Conservation (phyloP, 148 eudicot species). For the Gaultheria prostrata region DNA sequence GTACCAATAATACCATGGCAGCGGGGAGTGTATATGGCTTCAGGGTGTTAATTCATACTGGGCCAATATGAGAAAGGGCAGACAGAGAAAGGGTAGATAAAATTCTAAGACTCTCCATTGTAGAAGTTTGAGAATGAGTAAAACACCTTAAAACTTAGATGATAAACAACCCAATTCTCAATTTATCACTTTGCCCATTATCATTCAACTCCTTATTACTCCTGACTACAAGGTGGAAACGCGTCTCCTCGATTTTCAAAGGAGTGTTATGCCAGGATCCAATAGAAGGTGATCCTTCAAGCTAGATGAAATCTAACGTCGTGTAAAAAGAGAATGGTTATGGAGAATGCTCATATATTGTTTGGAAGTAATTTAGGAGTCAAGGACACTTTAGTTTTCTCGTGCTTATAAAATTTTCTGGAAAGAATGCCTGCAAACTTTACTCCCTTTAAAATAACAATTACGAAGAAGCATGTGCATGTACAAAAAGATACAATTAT, state of each 20-base stretch:
- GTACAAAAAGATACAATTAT: background rate
- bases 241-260: background rate
- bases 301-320: background rate
- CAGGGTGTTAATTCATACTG: background rate
- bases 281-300: background rate
- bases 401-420: background rate
- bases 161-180: background rate
- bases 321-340: background rate
- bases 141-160: background rate
- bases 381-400: background rate
- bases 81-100: background rate
- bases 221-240: background rate
- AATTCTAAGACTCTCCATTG: background rate
- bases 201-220: background rate
- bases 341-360: background rate
- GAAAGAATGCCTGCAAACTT: background rate
- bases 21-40: background rate
- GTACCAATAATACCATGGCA: conserved; percentile 10
- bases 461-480: background rate
- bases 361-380: conserved; percentile 1
- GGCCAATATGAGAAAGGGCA: background rate
- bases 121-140: background rate
- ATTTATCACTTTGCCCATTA: background rate
- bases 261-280: background rate
- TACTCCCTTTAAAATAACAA: no score